These are phyloP conservation scores for Xylariomycetidae sp. DNA, from an alignment of 2,329 filamentous ascomycete genomes.

Conservation along the genomic window DNA sequence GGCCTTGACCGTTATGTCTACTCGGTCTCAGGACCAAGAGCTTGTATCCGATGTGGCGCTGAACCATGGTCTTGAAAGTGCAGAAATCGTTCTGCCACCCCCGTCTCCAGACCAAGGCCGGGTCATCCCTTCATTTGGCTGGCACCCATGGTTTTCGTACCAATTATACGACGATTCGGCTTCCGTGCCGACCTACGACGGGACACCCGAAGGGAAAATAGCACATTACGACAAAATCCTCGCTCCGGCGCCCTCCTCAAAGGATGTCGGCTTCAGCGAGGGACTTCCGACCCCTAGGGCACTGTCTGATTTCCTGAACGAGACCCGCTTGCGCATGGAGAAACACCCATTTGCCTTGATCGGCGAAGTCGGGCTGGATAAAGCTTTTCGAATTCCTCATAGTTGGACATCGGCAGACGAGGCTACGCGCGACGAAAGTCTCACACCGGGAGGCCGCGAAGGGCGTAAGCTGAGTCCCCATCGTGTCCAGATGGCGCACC, in stretches of 20 bases:
- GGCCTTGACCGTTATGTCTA: conserved; percentile 69
- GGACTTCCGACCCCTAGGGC: conserved; percentile 54
- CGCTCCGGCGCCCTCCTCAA: conserved; percentile 41
- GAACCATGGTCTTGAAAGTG: conserved; percentile 40
- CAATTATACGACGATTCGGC: conserved; percentile 61
- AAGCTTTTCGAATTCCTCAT: conserved; percentile 66
- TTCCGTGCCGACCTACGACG: conserved; percentile 31
- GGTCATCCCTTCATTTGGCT: conserved; percentile 70
- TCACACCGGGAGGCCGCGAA: conserved; percentile 67
- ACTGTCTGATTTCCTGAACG: conserved; percentile 50
- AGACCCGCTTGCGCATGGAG: conserved; percentile 50
- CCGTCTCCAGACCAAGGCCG: conserved; percentile 26
- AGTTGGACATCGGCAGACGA: conserved; percentile 40
- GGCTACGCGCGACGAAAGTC: conserved; percentile 34
- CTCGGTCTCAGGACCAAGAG: conserved; percentile 66
- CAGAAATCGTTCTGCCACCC: conserved; percentile 11
- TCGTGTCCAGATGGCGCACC: conserved; percentile 62
- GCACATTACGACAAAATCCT: conserved; percentile 64
- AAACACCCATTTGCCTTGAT: conserved; percentile 59
- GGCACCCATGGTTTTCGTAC: conserved; percentile 84
- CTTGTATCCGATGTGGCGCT: conserved; percentile 60
- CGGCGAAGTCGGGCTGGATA: conserved; percentile 74
- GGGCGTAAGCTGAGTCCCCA: conserved; percentile 62
- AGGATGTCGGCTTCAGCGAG: conserved; percentile 36
- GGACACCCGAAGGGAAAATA: conserved; percentile 33